Evolutionary conservation across 2,329 filamentous ascomycete genomes (phyloP), one percentile per base, ranked within the genome.

Genomic region (Cyphellophora europaea): DNA sequence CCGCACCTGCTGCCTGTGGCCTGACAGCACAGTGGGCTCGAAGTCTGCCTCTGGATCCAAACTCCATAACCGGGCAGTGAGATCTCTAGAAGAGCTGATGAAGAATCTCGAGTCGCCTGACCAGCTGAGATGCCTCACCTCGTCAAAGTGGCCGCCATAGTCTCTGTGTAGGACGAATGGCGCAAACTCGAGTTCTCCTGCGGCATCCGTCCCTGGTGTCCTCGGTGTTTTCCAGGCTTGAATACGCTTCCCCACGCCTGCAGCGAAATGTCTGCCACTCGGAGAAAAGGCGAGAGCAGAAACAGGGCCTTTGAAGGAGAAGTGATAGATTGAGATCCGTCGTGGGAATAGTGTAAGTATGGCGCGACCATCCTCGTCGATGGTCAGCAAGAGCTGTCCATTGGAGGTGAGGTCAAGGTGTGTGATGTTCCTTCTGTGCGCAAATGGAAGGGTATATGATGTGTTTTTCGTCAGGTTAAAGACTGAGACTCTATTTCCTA

Each of bases 171-270:
- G 72, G 31, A 95, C 79, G 51, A 98, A 98, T 0, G 91, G 91
- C 13, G 91, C 88, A 60, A 95, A 98, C 51, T 96, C 88, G 36
- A 96, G 69, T 44, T 88, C 85, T 40, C 86, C 88, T 41, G 82
- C 79, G 31, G 70, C 70, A 46, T 80, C 82, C 15, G 82, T 72
- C 45, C 88, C 85, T 3, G 89, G 89, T 0, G 84, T 91, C 3
- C 83, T 87, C 1, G 91, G 91, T 18, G 93, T 93, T 51, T 91
- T 83, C 91, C 91, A 98, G 48, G 96, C 81, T 66, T 98, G 87
- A 40, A 94, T 78, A 52, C 83, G 82, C 51, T 89, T 75, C 21
- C 87, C 89, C 15, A 95, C 66, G 29, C 81, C 89, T 21, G 89
- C 88, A 16, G 82, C 89, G 53, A 98, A 98, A 61, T 93, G 79